Evolutionary conservation across 2,329 filamentous ascomycete genomes (phyloP).

Genomic region (Coleophoma crateriformis): DNA sequence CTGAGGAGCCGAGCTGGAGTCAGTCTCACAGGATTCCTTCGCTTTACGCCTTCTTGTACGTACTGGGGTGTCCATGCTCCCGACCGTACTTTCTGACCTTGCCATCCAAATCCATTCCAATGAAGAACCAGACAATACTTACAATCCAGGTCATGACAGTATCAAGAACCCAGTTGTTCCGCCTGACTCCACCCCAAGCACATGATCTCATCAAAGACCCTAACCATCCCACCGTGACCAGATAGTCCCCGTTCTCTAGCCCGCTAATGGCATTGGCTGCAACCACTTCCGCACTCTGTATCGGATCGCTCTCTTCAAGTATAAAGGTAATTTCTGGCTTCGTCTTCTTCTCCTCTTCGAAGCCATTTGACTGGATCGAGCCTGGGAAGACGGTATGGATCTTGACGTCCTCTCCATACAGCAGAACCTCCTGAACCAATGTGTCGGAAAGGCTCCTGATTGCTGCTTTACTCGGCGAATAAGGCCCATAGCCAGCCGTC

Average conservation of each 20-base stretch:
- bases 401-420: conserved; percentile 80
- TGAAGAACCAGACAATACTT: conserved; percentile 52
- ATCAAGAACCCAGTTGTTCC: conserved; percentile 57
- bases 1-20: too few species aligned
- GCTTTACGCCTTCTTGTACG: conserved; percentile 18
- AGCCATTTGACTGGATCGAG: conserved; percentile 72
- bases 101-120: conserved; percentile 47
- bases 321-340: conserved; percentile 78
- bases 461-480: conserved; percentile 80
- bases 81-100: conserved; percentile 52
- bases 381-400: conserved; percentile 81
- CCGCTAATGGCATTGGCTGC: conserved; percentile 65
- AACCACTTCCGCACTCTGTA: conserved; percentile 73
- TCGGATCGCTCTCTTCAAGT: conserved; percentile 77
- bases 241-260: conserved; percentile 74
- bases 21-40: not conserved
- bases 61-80: conserved; percentile 52
- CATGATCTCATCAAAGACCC: conserved; percentile 66
- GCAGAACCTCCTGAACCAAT: conserved; percentile 73
- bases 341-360: conserved; percentile 66
- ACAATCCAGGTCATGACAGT: conserved; percentile 49
- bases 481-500: conserved; percentile 76
- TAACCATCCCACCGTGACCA: conserved; percentile 70
- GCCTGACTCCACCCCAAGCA: conserved; percentile 45
- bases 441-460: conserved; percentile 79